Percentiles rank a stretch among this genome's conserved stretches.
These are phyloP conservation scores for Zymoseptoria passerinii DNA, from an alignment of 2,329 filamentous ascomycete genomes.

Conservation along the genomic window DNA sequence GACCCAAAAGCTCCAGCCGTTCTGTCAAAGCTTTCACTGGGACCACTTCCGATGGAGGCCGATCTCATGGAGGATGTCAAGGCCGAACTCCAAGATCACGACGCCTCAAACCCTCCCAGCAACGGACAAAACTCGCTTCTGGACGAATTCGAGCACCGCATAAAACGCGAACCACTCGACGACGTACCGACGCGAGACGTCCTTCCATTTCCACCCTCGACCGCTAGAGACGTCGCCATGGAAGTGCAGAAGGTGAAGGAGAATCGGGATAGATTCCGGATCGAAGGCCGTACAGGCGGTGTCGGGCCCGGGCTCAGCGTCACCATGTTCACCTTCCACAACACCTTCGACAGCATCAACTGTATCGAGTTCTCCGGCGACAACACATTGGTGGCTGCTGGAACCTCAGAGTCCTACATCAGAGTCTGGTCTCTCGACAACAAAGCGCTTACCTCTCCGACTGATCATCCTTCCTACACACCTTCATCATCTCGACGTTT, in stretches of 20 bases:
- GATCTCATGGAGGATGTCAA: constrained; percentile 79
- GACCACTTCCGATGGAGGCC: constrained; percentile 72
- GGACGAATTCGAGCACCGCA: constrained; percentile 75
- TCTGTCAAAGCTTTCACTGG: constrained; percentile 61
- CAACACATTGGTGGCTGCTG: constrained; percentile 74
- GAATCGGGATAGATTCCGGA: constrained; percentile 82
- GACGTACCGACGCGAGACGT: constrained; percentile 73
- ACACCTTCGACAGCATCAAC: constrained; percentile 83
- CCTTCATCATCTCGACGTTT: constrained; percentile 61
- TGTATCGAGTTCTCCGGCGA: constrained; percentile 95
- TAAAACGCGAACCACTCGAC: constrained; percentile 80
- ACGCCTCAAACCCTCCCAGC: constrained; percentile 63
- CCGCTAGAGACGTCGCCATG: constrained; percentile 82
- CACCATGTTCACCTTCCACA: constrained; percentile 98
- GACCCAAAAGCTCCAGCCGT: constrained; percentile 51
- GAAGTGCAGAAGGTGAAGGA: constrained; percentile 93
- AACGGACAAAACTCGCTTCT: constrained; percentile 65
- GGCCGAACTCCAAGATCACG: constrained; percentile 77
- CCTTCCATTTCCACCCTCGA: constrained; percentile 77
- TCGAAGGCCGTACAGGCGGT: constrained; percentile 75
- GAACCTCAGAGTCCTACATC: constrained; percentile 91
- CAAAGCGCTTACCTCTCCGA: constrained; percentile 63
- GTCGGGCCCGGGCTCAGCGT: constrained; percentile 76
- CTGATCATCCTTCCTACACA: constrained; percentile 51
- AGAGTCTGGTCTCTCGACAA: constrained; percentile 89